These are phyloP conservation scores for Takashimella tepidaria DNA, from an alignment of 1,284 basidiomycete genomes.

Conservation along the genomic window DNA sequence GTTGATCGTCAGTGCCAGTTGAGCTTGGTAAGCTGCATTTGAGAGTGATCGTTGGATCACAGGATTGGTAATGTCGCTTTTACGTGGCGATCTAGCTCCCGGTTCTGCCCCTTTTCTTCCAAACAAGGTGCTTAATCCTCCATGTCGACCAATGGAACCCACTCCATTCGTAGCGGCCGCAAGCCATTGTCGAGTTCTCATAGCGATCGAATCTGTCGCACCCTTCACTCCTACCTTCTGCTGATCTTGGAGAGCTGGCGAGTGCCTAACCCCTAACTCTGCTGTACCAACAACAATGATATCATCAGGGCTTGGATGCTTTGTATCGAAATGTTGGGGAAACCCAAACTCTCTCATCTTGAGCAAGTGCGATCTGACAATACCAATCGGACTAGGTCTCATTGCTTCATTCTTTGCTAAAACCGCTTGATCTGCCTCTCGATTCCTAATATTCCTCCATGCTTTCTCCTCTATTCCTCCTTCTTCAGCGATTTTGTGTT, in stretches of 20 bases:
- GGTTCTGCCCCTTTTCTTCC: no score
- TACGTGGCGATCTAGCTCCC: conserved; percentile 10
- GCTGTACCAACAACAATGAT: neutral
- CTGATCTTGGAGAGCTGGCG: neutral
- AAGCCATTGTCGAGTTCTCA: conserved; percentile 28
- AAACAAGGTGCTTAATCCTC: no score
- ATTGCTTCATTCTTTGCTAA: neutral
- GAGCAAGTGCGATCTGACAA: neutral
- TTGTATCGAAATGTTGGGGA: neutral
- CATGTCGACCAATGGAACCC: neutral
- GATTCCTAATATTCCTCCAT: conserved; percentile 8
- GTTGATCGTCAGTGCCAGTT: conserved; percentile 26
- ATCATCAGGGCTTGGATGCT: no score
- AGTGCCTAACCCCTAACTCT: neutral
- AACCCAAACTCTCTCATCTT: neutral
- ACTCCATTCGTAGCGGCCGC: conserved; percentile 14
- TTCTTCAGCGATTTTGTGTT: conserved; percentile 17
- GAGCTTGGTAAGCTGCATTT: conserved; percentile 31
- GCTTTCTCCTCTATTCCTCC: conserved; percentile 37
- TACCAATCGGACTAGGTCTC: neutral
- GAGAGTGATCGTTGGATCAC: conserved; percentile 23
- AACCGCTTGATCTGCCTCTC: neutral
- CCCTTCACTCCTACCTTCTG: neutral
- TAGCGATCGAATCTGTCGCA: neutral
- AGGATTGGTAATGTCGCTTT: conserved; percentile 20